Evolutionary conservation across 2,329 filamentous ascomycete genomes (phyloP), one percentile per base, ranked within the genome.

Genomic region (Cladorrhinum sp.): DNA sequence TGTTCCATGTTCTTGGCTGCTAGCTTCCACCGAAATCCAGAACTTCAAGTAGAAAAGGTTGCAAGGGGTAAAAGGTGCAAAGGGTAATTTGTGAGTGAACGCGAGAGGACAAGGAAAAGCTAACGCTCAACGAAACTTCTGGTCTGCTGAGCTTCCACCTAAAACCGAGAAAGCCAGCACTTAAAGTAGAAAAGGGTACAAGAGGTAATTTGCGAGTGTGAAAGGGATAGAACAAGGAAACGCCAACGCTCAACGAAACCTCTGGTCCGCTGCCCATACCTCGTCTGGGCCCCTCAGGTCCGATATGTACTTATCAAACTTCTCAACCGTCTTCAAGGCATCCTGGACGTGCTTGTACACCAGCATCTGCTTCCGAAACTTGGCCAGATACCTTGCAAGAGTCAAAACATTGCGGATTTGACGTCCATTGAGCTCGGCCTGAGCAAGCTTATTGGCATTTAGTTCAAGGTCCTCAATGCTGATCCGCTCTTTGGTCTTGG

Each of bases 401-500:
- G 23, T 51, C 5, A 51, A 12, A 2, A 26, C 49, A 20, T 51
- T 51, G 12, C 49, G 49, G 21, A 51, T 51, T 21, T 51, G 20
- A 3, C 49, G 3, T 2, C 49, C 49, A 20, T 51, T 51, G 4
- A 51, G 49, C 2, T 51, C 20, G 6, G 55, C 20, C 39, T 20
- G 39, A 5, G 55, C 60, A 3, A 62, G 51, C 12, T 54, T 48
- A 12, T 58, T 21, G 21, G 55, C 24, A 18, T 55, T 55, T n/a
- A 30, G 23, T 23, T 59, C 26, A 18, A 62, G 5, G 36, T 62
- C 55, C 2, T 48, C n/a, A 20, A 18, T 54, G 51, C 55, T 39
- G 9, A 58, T 46, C 3, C 36, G 50, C 7, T 58, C 39, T 21
- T 58, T 42, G 10, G 42, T 55, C 3, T 49, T 33, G 20, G 24